Percentiles rank a stretch among this genome's conserved stretches.
Evolutionary conservation across 495 filamentous ascomycete genomes (phyloP).

Genomic region (Daldinia caldariorum): DNA sequence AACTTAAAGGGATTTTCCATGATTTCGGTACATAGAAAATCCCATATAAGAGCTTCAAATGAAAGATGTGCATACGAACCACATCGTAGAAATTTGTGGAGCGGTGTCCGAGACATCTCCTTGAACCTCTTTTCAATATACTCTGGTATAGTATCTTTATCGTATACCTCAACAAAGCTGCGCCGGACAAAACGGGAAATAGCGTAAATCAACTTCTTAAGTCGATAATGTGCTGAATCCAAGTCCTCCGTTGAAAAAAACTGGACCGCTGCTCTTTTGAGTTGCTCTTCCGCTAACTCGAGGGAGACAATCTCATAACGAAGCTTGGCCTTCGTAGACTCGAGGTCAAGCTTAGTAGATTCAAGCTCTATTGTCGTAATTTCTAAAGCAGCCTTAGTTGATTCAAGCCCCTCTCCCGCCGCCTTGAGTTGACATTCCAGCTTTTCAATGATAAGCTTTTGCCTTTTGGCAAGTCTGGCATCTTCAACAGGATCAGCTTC

Average conservation of each 20-base stretch:
- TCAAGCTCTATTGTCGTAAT: neutral
- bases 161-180: neutral
- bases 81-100: neutral
- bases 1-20: conserved; percentile 18
- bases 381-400: neutral
- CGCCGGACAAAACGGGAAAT: neutral
- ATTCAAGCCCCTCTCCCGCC: neutral
- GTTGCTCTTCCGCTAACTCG: neutral
- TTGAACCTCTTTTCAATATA: neutral
- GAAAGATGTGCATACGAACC: neutral
- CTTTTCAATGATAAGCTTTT: neutral
- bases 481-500: neutral
- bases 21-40: conserved; percentile 8
- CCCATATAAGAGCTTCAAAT: conserved; percentile 9
- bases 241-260: neutral
- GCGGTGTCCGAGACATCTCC: conserved; percentile 5
- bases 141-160: conserved; percentile 5
- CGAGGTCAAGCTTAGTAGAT: neutral
- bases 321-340: neutral
- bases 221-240: neutral
- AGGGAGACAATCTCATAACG: neutral
- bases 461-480: neutral
- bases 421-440: neutral
- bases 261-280: neutral
- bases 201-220: neutral